Conservation (phyloP, 2,329 filamentous ascomycete species). For the Penicillium brasilianum region DNA sequence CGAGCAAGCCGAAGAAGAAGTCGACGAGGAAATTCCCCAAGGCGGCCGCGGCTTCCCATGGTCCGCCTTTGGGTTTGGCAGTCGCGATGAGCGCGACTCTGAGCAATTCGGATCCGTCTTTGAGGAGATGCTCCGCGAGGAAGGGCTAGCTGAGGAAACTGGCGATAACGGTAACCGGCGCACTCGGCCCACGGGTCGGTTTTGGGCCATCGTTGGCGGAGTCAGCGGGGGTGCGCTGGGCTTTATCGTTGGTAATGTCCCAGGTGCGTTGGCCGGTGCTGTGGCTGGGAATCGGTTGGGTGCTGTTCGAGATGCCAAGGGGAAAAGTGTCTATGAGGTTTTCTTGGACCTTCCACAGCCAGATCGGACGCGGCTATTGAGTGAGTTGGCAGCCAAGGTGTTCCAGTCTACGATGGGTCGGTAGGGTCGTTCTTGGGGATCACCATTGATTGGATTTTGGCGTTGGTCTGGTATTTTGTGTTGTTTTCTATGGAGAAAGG, state of each 20-base stretch:
- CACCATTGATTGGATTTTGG: conserved; percentile 5
- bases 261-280: conserved; percentile 84
- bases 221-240: conserved; percentile 87
- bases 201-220: conserved; percentile 87
- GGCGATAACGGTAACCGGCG: conserved; percentile 54
- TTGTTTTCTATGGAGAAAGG: background rate
- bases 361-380: conserved; percentile 80
- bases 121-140: conserved; percentile 86
- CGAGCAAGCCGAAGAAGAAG: conserved; percentile 50
- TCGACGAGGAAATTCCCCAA: conserved; percentile 58
- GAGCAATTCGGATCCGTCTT: conserved; percentile 88
- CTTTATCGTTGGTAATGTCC: conserved; percentile 93
- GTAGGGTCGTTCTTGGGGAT: conserved; percentile 15
- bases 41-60: conserved; percentile 69
- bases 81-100: conserved; percentile 53
- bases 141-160: conserved; percentile 77
- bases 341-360: conserved; percentile 83
- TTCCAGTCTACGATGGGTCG: conserved; percentile 59
- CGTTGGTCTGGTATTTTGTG: conserved; percentile 5
- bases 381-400: conserved; percentile 82
- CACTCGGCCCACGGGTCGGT: conserved; percentile 66
- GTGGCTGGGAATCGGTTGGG: conserved; percentile 93
- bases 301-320: conserved; percentile 83
- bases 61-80: conserved; percentile 70
- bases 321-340: conserved; percentile 93